Evolutionary conservation across 2,329 filamentous ascomycete genomes (phyloP), one percentile per base, ranked within the genome.

Genomic region (Trichocomaceae sp.): DNA sequence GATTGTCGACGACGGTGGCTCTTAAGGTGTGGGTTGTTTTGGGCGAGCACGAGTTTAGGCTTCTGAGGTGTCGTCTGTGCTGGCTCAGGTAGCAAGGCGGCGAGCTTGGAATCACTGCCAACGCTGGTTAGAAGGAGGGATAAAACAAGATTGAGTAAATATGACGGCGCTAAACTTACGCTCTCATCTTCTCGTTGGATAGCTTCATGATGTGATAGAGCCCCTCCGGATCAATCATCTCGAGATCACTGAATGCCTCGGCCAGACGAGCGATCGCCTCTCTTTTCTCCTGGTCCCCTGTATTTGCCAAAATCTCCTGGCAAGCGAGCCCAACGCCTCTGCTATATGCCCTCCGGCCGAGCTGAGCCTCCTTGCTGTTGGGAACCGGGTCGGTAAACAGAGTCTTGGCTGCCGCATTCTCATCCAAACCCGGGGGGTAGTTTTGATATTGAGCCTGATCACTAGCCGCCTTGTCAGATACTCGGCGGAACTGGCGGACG

Each of bases 171-270:
- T 20, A 42, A 9, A 66, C 69, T 62, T 61, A 72, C 65, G 64
- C 65, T 57, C 86, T 81, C 47, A 95, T 79, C 55, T 83, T 82
- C n/a, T 88, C 80, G 58, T 95, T 79, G 60, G 95, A 82, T 55
- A 83, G 81, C 64, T 85, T 87, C 65, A 99, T 79, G 15, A 99
- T 79, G 61, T 95, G 84, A 64, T 92, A 93, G 41, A 91, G 83
- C 17, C 91, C 91, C 68, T 96, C 92, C 0, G 92, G 92, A 64
- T 99, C 92, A 29, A 92, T 79, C 45, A 88, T 83, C 69, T 97
- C 89, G 31, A 99, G 79, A 12, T 85, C 81, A 4, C 85, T 86
- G 77, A 93, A 95, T 0, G 92, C 91, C 68, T 95, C 88, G 0
- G 88, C 89, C 12, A 96, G 78, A 59, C 84, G 83, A 2, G 87